Evolutionary conservation across 306 rosid genomes (phyloP), one percentile per base, ranked within the genome.

Genomic region (Trifolium subterraneum): DNA sequence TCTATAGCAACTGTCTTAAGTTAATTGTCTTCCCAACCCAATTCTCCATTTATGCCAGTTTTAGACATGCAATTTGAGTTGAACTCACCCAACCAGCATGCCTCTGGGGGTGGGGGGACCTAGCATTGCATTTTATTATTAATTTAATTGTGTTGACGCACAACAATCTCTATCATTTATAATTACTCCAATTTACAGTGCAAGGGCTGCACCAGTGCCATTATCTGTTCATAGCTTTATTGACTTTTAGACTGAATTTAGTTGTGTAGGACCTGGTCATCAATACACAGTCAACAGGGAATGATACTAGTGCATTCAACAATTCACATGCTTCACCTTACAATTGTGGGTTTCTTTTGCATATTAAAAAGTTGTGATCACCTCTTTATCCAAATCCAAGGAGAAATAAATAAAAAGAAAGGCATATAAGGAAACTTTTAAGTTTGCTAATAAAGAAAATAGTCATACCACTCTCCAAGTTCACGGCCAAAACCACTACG

Each of bases 401-500:
- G 31, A 27, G 3, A 6, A 36, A 52, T 13, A 48, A 61, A 56
- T 13, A 48, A 12, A 52, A 74, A 58, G 4, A 35, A 14, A 25
- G 62, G 19, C 10, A 25, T 11, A 14, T 29, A 39, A 35, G 50
- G 39, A 16, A 47, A 78, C 31, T 70, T 73, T 64, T 31, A 48
- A 36, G 52, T 11, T 72, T 73, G 58, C 10, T 33, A 16, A 67
- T 61, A 44, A 45, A 72, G 75, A 47, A 73, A 71, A 44, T 36
- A 75, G 64, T 25, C 73, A 68, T 88, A 94, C 99, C 99, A 94
- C 82, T 90, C 92, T 80, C 99, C 99, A 70, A 94, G 81, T 86
- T 94, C 99, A 68, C 99, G 99, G 52, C 99, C 99, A 33, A 90
- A 94, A 74, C 99, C 99, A 50, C 99, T 94, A 10, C 95, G 93